Conservation (phyloP, 2,329 filamentous ascomycete genomes). For the Epichloe brachyelytri region DNA sequence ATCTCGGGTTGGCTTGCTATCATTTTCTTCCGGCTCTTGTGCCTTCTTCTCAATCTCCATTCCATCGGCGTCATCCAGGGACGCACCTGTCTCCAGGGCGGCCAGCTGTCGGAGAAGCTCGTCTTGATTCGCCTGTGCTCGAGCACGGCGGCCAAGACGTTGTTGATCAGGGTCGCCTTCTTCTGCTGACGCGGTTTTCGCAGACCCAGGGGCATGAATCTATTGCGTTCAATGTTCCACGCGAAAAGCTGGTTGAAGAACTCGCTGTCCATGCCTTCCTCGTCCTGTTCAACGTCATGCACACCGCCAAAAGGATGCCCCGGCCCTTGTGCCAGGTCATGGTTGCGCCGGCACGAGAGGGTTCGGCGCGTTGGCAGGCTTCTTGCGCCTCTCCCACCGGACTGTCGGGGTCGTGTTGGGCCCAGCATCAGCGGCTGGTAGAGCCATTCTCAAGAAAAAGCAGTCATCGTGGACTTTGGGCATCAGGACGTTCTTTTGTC, state of each 20-base stretch:
- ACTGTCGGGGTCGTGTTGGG: constrained; percentile 56
- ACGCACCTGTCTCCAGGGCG: constrained; percentile 64
- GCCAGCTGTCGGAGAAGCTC: constrained; percentile 80
- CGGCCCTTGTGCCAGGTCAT: constrained; percentile 92
- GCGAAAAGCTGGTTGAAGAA: constrained; percentile 90
- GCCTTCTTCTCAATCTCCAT: constrained; percentile 38
- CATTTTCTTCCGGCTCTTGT: constrained; percentile 40
- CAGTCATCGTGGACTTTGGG: constrained; percentile 91
- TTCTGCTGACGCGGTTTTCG: constrained; percentile 58
- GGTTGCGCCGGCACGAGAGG: constrained; percentile 73
- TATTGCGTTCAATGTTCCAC: constrained; percentile 91
- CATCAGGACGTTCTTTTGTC: constrained; percentile 61
- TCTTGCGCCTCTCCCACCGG: constrained; percentile 88
- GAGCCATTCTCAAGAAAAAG: constrained; percentile 76
- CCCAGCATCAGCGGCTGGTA: constrained; percentile 53
- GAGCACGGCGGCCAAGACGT: constrained; percentile 48
- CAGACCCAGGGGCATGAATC: constrained; percentile 76
- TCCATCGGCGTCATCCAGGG: constrained; percentile 39
- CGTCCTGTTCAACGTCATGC: constrained; percentile 79
- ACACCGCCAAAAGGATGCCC: constrained; percentile 92
- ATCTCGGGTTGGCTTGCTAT: constrained; percentile 45
- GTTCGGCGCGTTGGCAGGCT: constrained; percentile 75
- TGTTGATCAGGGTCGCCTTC: constrained; percentile 41
- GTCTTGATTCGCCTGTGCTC: constrained; percentile 82
- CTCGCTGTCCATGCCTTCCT: constrained; percentile 92